A percentile compares a stretch with the other conserved stretches of the same genome.
Conservation (phyloP, 768 basidiomycete species). For the Lyophyllum decastes region DNA sequence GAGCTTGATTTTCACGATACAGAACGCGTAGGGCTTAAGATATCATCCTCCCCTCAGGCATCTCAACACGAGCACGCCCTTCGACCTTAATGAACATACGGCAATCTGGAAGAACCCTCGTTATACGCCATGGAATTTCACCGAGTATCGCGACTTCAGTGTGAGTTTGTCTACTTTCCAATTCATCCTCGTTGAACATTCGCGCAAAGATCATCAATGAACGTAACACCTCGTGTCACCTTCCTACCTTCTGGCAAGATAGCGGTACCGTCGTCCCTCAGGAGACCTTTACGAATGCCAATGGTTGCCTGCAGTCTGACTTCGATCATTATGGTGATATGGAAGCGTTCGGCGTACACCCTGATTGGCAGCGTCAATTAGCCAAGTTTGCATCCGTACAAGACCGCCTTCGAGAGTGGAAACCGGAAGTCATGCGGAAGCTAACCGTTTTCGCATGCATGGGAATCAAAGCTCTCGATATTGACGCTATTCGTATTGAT, state of each 20-base stretch:
- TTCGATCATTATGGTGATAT: conserved; percentile 97
- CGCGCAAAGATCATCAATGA: conserved; percentile 58
- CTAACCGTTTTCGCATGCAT: conserved; percentile 82
- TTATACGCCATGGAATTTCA: conserved; percentile 85
- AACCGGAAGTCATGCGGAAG: conserved; percentile 73
- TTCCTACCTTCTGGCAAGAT: conserved; percentile 83
- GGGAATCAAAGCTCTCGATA: conserved; percentile 83
- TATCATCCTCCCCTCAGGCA: conserved; percentile 43
- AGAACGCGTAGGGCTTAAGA: background rate
- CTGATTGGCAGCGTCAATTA: conserved; percentile 91
- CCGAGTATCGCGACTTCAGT: conserved; percentile 80
- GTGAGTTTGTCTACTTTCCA: conserved; percentile 35
- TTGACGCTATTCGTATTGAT: conserved; percentile 95
- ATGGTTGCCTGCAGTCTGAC: conserved; percentile 80
- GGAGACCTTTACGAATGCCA: conserved; percentile 31
- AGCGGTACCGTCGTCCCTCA: conserved; percentile 64
- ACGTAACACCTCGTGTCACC: conserved; percentile 71
- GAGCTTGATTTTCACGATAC: conserved; percentile 22
- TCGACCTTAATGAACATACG: conserved; percentile 71
- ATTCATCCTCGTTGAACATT: conserved; percentile 2
- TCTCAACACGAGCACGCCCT: conserved; percentile 81
- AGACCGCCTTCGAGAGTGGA: conserved; percentile 94
- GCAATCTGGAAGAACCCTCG: conserved; percentile 73
- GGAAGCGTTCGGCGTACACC: conserved; percentile 97
- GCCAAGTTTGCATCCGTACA: conserved; percentile 96